Evolutionary conservation across 805 yeast species (phyloP), one percentile per base, ranked within the genome.

Genomic region (Maudiozyma barnettii): DNA sequence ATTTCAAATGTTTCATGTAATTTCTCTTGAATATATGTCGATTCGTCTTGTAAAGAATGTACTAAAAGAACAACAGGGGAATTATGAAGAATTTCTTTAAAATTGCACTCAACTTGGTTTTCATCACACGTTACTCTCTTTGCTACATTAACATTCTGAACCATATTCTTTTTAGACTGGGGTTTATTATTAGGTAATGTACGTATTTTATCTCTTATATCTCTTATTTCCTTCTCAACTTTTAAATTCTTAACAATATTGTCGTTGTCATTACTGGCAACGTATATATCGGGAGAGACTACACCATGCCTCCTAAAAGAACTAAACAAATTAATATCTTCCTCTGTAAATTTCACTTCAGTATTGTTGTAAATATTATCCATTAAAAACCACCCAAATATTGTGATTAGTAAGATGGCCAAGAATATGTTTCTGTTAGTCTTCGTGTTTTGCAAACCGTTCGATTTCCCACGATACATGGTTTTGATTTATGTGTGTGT

Each of bases 1-100:
- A 89, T 76, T 47, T 75, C 76, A 66, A 86, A 85, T 54, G 77
- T 75, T 26, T 73, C 76, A 19, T 65, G 63, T 45, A 88, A 68
- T 41, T 87, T 67, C 31, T 74, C 68, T 67, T 85, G 88, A 57
- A 87, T 74, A 43, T 70, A 69, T 58, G 74, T 75, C 7, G 91
- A 84, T 63, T 71, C 83, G 29, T 91, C 93, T 64, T 93, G 81
- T 55, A 70, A 55, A 1, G 68, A 61, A 49, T 64, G 67, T 10
- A 67, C 59, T 54, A 77, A 76, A 5, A 82, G 67, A 10, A 77
- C 77, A 59, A 82, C 77, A 12, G 90, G 89, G 0, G 84, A 71
- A 40, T 80, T 54, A 5, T 73, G 49, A 43, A 86, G 57, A 37
- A 84, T 81, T 45, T 73, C 74, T 36, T 72, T 61, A 49, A 78